Evolutionary conservation across 129 eudicot genomes (phyloP), one percentile per base, ranked within the genome.

Genomic region (Rutidosis leptorrhynchoides): DNA sequence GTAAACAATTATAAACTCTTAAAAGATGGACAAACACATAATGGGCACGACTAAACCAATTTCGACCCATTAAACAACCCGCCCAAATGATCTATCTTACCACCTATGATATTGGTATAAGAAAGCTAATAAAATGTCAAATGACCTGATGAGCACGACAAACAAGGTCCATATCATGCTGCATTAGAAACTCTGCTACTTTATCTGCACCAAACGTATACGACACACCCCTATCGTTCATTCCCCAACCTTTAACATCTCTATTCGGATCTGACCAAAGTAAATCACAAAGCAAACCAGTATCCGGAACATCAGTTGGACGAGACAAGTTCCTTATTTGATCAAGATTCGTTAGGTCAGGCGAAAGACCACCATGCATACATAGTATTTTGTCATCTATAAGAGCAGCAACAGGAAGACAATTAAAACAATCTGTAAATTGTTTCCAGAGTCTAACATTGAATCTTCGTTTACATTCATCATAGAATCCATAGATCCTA

Each of bases 291-390:
- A 87, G 87, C 80, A 87, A 73, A 67, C 95, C 95, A 28, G 81
- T 74, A 52, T 87, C 95, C 17, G 90, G 95, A 54, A 87, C 90
- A 74, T 87, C 95, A 15, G 84, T 81, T 32, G 95, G 95, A 19
- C 95, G 89, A 46, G 85, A 26, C 58, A 87, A 67, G 62, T 77
- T 83, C 67, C 88, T 79, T 53, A 87, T 87, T 54, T 83, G 90
- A 83, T 87, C 95, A n/a, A 87, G 53, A 65, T 76, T 70, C 20
- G 83, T 76, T 30, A 83, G 72, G 65, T 83, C 95, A 19, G 95
- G 95, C 58, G 95, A 87, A 42, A 87, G 85, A 30, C 95, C 95
- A 5, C 95, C 95, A 54, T 87, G 95, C 95, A 87, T 83, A 71
- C 95, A 87, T 32, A 87, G 82, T 61, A 87, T 83, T 74, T 87